Evolutionary conservation across 2,329 filamentous ascomycete genomes (phyloP).

Genomic region (Diplodia mutila): DNA sequence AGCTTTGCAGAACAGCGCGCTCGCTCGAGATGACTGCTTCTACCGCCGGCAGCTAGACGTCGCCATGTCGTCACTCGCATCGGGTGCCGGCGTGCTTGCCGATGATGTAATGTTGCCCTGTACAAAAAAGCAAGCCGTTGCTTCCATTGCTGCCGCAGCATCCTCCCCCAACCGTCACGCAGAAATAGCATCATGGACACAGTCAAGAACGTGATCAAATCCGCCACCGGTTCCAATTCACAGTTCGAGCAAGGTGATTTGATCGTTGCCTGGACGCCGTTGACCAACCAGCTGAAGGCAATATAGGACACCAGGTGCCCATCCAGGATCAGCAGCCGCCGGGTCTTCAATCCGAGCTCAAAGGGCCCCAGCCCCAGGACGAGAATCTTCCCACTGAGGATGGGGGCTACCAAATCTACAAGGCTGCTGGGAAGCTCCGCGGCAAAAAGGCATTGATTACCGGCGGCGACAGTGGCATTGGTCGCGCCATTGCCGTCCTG

Average conservation of each 20-base stretch:
- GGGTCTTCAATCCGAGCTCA: slow-evolving; percentile 60
- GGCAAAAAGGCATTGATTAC: slow-evolving; percentile 80
- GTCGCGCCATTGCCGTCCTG: slow-evolving; percentile 73
- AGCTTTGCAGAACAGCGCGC: too few species aligned
- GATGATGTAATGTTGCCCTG: slow-evolving; percentile 13
- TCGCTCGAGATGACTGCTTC: background rate
- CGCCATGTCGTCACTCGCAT: slow-evolving; percentile 13
- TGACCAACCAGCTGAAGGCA: background rate
- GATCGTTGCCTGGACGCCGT: too few species aligned
- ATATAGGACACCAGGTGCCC: slow-evolving; percentile 27
- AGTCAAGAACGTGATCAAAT: slow-evolving; percentile 8
- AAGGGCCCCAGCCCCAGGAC: slow-evolving; percentile 61
- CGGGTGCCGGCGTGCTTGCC: background rate
- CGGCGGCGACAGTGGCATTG: slow-evolving; percentile 79
- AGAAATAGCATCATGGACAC: background rate
- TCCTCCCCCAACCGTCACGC: background rate
- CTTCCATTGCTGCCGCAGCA: background rate
- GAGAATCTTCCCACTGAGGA: slow-evolving; percentile 70
- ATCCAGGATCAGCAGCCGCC: slow-evolving; percentile 52
- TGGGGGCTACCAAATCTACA: slow-evolving; percentile 71
- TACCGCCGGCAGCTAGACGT: background rate
- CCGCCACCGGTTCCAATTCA: slow-evolving; percentile 1
- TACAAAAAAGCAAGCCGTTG: background rate
- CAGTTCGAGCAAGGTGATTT: slow-evolving; percentile 21
- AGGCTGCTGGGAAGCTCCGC: slow-evolving; percentile 73